Base-by-base conservation (phyloP, 768 basidiomycete genomes). In the Trametes cinnabarina region DNA sequence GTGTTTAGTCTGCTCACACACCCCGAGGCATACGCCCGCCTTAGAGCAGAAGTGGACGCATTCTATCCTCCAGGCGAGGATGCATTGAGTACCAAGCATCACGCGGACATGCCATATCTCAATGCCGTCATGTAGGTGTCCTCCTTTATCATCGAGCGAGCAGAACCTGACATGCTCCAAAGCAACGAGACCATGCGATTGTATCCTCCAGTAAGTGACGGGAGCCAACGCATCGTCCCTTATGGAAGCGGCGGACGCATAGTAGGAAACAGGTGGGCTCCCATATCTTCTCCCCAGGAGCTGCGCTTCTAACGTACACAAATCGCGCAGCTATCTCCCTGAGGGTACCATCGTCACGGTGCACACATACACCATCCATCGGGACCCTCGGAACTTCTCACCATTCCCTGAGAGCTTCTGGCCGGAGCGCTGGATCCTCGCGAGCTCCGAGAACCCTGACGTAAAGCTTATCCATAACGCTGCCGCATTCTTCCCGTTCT, bases 101-200 rank as follows among this genome's bases (percentile, higher is more conserved):
- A 65, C 40, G 59, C 66, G 3, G 47, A 68, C n/a, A 68, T 78
- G 61, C 65, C 65, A 7, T 69, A 71, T 48, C 60, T 78, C 42
- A 72, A 73, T 58, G 77, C 72, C 34, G 65, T 69, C 35, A 68
- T 76, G 73, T 73, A 54, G 40, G 68, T 20, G 44, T 37, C 17
- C 34, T 52, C 44, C 4, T 43, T 2, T 12, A 20, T 19, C 48
- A 20, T n/a, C 14, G 41, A 47, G 15, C 17, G 22, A 37, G 58
- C 40, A 28, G 4, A n/a, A 50, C 26, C 53, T 51, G 12, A 42
- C 11, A 15, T 4, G 10, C 15, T 26, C 12, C 47, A 1, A 48
- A 81, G 81, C 60, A 79, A 81, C 37, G 81, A 82, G 66, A 68
- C 74, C 4, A 63, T 82, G 49, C 74, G 80, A 19, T 72, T 82